These are phyloP conservation scores for Russula dissimulans DNA, from an alignment of 768 basidiomycete genomes.

Conservation along the genomic window DNA sequence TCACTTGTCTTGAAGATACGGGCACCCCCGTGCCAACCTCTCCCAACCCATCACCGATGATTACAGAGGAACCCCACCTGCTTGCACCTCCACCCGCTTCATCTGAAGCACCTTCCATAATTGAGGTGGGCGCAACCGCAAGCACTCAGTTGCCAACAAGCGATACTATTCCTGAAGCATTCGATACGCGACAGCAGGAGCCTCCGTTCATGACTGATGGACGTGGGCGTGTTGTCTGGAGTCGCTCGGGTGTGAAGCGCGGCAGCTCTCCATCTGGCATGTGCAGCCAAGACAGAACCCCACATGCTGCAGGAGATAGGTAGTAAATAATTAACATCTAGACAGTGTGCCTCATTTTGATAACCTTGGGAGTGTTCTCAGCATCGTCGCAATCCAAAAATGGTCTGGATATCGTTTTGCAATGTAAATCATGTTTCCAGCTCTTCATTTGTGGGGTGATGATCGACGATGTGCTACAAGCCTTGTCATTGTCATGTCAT, in stretches of 20 bases:
- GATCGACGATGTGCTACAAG: too few relatives aligned
- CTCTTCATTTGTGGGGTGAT: too few relatives aligned
- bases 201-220: constrained; percentile 30
- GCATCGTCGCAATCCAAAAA: too few relatives aligned
- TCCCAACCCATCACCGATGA: not conserved
- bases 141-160: not conserved
- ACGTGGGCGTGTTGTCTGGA: constrained; percentile 30
- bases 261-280: not conserved
- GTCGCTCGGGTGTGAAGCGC: constrained; percentile 19
- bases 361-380: too few relatives aligned
- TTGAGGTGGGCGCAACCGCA: not conserved
- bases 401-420: too few relatives aligned
- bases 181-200: constrained; percentile 11
- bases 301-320: not conserved
- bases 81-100: not conserved
- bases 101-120: not conserved
- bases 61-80: not conserved
- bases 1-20: not conserved
- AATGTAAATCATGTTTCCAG: not conserved
- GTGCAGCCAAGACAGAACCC: not conserved
- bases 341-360: not conserved
- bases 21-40: not conserved
- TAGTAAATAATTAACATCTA: not conserved
- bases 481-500: too few relatives aligned
- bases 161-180: not conserved